A percentile compares a stretch with the other conserved stretches of the same genome.
These are phyloP conservation scores for Metarhizium brunneum DNA, from an alignment of 2,329 filamentous ascomycete species.

Conservation along the genomic window DNA sequence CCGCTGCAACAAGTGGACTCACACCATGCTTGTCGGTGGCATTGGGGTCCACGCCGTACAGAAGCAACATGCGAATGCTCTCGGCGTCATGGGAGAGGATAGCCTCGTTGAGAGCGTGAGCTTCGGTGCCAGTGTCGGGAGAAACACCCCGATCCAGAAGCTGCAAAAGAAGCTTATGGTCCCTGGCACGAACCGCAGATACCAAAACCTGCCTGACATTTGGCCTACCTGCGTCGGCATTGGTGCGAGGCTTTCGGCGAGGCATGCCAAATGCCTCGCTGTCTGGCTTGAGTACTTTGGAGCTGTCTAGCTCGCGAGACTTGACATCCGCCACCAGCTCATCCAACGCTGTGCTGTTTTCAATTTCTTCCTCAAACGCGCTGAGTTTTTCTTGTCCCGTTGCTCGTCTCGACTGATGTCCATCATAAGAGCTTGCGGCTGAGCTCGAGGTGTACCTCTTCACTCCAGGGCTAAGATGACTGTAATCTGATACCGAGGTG, in stretches of 20 bases:
- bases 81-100: slow-evolving; percentile 42
- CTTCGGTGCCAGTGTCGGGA: slow-evolving; percentile 35
- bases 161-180: slow-evolving; percentile 47
- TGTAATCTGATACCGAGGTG: slow-evolving; percentile 1
- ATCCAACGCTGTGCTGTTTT: slow-evolving; percentile 12
- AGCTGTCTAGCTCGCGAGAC: slow-evolving; percentile 29
- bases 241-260: slow-evolving; percentile 39
- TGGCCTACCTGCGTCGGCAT: slow-evolving; percentile 29
- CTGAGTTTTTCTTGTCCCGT: slow-evolving; percentile 17
- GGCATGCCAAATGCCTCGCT: slow-evolving; percentile 42
- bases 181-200: slow-evolving; percentile 45
- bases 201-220: slow-evolving; percentile 39
- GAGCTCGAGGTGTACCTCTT: slow-evolving; percentile 19
- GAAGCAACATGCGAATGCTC: slow-evolving; percentile 43
- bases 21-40: slow-evolving; percentile 35
- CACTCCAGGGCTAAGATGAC: slow-evolving; percentile 4
- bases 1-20: slow-evolving; percentile 41
- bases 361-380: slow-evolving; percentile 17
- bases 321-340: slow-evolving; percentile 22
- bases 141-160: slow-evolving; percentile 49
- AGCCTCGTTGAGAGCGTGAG: slow-evolving; percentile 43
- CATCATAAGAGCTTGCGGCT: slow-evolving; percentile 18
- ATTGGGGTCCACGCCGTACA: slow-evolving; percentile 51
- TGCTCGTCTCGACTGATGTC: slow-evolving; percentile 12
- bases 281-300: slow-evolving; percentile 36